Evolutionary conservation across 768 basidiomycete species (phyloP), one percentile per base, ranked within the genome.

Genomic region (Rhodotorula graminis): DNA sequence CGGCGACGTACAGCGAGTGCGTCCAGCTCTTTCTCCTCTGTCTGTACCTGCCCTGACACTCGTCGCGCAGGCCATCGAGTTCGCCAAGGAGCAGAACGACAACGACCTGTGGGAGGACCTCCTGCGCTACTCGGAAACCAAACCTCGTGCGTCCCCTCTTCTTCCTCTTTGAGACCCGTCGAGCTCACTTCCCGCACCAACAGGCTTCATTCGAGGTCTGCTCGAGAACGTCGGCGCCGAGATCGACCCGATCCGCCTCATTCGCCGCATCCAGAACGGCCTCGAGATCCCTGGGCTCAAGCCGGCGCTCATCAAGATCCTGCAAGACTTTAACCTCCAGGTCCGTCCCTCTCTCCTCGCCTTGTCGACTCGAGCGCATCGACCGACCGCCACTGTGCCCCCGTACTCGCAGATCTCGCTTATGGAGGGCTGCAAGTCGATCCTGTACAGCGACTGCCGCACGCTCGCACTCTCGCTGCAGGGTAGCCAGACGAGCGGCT

Each of bases 21-120:
- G 87, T 81, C 25, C 11, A 27, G 16, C 29, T 67, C 5, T 25
- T 2, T 18, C 23, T 16, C 14, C 19, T 37, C 2, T 0, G 44
- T 42, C 27, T 6, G 3, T 5, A 44, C 16, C n/a, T 31, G 57
- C 2, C 16, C 64, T 74, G 9, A 57, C 68, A 44, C 25, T 62
- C 37, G 7, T 8, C 56, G 2, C 37, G 14, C 74, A 93, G 92
- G 93, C 95, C 7, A 98, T 99, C 78, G 95, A 97, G 70, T 99
- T 99, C 74, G 95, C 94, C 5, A 95, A 94, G 78, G 93, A 97
- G 80, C 95, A 97, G 80, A 89, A 88, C 64, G 96, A 98, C 74
- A 89, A 93, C 72, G 96, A 98, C 80, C 86, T 99, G 0, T 99
- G 95, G 96, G 95, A 98, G 77, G 95, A 98, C 79, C 85, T 99